Evolutionary conservation across 306 rosid species (phyloP), one percentile per base, ranked within the genome.

Genomic region (Alnus glutinosa): DNA sequence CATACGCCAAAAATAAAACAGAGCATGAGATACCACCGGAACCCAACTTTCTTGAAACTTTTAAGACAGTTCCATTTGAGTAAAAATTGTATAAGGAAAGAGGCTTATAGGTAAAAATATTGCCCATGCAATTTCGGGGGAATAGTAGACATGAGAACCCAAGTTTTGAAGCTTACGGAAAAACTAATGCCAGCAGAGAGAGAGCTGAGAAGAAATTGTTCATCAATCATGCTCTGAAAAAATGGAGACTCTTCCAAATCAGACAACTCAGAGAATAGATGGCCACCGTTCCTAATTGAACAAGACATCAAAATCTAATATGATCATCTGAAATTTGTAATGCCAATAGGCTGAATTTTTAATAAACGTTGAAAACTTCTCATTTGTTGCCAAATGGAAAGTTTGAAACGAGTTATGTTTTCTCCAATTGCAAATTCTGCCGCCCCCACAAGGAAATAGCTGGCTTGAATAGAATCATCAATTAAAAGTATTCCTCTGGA

Each of bases 391-490:
- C 86, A 83, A 78, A 71, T 74, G 68, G 63, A 76, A 75, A 82
- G 76, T 79, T 85, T 57, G n/a, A 64, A 80, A 66, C 86, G 75
- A 71, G 83, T 73, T 81, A 78, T 80, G 79, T 61, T 68, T 84
- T 75, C 82, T 74, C 74, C 74, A 81, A 76, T 87, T 81, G 72
- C 77, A 78, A 78, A 84, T 77, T 49, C 80, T 74, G 83, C 69
- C 81, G 80, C 85, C 83, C 87, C 82, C 78, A 77, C 62, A 9
- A 54, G 71, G 89, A 82, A 78, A 80, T 63, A 77, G 83, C 66
- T 77, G 89, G 88, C 85, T 84, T 62, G 61, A 75, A 83, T 76
- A 83, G 67, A 85, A 79, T 78, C 48, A 71, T 73, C 75, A 79
- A 86, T 78, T 63, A 76, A 79, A 72, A 77, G 72, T 77, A 39